Percentiles rank a stretch among this genome's conserved stretches.
These are phyloP conservation scores for Amanita jacksonii DNA, from an alignment of 768 basidiomycete species.

Conservation along the genomic window DNA sequence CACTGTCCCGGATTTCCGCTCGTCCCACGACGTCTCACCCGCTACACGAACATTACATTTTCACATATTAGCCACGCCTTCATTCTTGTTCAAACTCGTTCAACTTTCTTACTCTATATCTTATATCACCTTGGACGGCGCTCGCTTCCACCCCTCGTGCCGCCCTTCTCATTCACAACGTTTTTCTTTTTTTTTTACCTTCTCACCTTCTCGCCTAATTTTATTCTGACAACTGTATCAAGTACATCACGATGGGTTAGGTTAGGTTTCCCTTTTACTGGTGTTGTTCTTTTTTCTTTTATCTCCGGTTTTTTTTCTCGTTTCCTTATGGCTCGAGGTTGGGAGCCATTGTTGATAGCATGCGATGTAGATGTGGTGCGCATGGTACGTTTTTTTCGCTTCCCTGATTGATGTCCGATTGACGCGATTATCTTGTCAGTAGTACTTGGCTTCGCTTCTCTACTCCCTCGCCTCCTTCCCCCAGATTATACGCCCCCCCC, in stretches of 20 bases:
- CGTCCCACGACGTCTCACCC: not conserved
- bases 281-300: not conserved
- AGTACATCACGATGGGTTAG: constrained; percentile 7
- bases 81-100: not conserved
- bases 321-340: not conserved
- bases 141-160: not conserved
- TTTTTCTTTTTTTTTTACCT: too few relatives aligned
- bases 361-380: not conserved
- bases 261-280: not conserved
- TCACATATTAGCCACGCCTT: constrained; percentile 6
- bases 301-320: constrained; percentile 1
- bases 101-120: constrained; percentile 1
- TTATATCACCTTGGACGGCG: constrained; percentile 1
- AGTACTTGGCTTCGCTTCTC: not conserved
- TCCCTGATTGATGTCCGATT: not conserved
- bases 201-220: constrained; percentile 3
- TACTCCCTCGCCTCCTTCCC: not conserved
- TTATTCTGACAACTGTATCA: constrained; percentile 8
- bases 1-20: constrained; percentile 4
- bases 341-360: not conserved
- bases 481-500: not conserved
- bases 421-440: not conserved
- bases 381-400: not conserved
- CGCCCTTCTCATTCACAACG: too few relatives aligned
- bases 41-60: constrained; percentile 6